phyloP scores from a whole-genome alignment of 768 basidiomycete species.

The Hygrocybe punicea region DNA sequence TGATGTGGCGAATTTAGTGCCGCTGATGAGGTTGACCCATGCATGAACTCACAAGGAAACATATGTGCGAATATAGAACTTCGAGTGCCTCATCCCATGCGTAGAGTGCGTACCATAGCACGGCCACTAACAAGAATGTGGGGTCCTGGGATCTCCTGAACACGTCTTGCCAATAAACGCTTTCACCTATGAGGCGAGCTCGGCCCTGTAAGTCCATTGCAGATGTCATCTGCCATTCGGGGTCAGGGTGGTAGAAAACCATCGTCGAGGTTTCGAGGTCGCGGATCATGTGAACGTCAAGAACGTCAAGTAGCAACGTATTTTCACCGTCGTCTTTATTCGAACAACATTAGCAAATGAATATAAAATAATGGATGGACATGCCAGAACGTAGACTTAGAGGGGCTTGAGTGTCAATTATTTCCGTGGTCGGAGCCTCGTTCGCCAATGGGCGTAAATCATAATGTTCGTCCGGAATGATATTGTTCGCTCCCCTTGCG shows the following conservation, averaged over 20 bases:
- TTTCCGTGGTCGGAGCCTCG: neutral
- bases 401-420: conserved; percentile 8
- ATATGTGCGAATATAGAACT: conserved; percentile 49
- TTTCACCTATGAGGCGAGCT: conserved; percentile 37
- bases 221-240: conserved; percentile 32
- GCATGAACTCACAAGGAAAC: conserved; percentile 37
- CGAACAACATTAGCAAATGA: neutral
- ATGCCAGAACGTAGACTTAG: neutral
- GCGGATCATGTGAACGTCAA: conserved; percentile 58
- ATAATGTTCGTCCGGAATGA: neutral
- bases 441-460: neutral
- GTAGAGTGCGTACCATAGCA: conserved; percentile 59
- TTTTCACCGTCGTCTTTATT: neutral
- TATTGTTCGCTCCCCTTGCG: neutral
- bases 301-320: conserved; percentile 25
- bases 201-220: conserved; percentile 38
- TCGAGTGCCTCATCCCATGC: conserved; percentile 61
- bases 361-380: conserved; percentile 11
- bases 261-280: conserved; percentile 36
- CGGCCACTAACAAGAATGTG: conserved; percentile 50
- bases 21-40: no score
- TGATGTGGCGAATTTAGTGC: conserved; percentile 15
- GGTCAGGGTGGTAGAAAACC: conserved; percentile 42
- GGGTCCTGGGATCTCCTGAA: conserved; percentile 45
- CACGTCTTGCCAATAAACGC: conserved; percentile 47